Evolutionary conservation across 2,329 filamentous ascomycete genomes (phyloP).

Genomic region (Thermoascus crustaceus): DNA sequence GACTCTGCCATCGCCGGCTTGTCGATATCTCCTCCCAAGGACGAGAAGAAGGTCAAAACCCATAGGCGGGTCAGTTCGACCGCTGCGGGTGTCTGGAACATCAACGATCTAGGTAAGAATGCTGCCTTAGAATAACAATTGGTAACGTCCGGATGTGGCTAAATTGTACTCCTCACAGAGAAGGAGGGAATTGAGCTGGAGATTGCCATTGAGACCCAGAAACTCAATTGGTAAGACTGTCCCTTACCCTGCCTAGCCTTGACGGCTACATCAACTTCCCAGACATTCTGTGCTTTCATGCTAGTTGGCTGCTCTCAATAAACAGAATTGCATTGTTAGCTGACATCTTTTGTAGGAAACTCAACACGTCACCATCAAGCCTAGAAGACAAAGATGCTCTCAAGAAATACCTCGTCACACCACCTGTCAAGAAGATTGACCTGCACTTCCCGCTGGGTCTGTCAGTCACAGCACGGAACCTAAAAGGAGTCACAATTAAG

Average conservation of each 20-base stretch:
- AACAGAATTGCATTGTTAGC: not conserved
- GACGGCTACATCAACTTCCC: not conserved
- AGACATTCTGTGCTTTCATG: not conserved
- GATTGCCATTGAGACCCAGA: slow-evolving; percentile 75
- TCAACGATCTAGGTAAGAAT: slow-evolving; percentile 71
- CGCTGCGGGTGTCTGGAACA: slow-evolving; percentile 66
- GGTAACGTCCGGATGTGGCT: not conserved
- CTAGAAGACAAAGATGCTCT: slow-evolving; percentile 79
- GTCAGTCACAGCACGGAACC: slow-evolving; percentile 79
- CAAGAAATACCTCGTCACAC: slow-evolving; percentile 69
- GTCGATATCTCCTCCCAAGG: slow-evolving; percentile 57
- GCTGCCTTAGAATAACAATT: not conserved
- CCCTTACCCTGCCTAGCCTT: not conserved
- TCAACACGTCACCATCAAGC: slow-evolving; percentile 73
- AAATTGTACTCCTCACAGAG: slow-evolving; percentile 46
- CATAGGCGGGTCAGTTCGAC: slow-evolving; percentile 66
- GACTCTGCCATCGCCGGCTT: slow-evolving; percentile 84
- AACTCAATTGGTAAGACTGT: slow-evolving; percentile 69
- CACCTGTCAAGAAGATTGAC: slow-evolving; percentile 89
- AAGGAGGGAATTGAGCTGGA: slow-evolving; percentile 62
- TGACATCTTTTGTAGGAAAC: slow-evolving; percentile 57
- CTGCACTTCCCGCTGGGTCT: slow-evolving; percentile 83
- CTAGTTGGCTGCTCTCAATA: not conserved
- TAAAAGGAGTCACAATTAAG: slow-evolving; percentile 94
- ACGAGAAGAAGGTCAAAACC: slow-evolving; percentile 37